phyloP scores from a whole-genome alignment of 192 early-diverging fungal genomes.

The Entomortierella lignicola region DNA sequence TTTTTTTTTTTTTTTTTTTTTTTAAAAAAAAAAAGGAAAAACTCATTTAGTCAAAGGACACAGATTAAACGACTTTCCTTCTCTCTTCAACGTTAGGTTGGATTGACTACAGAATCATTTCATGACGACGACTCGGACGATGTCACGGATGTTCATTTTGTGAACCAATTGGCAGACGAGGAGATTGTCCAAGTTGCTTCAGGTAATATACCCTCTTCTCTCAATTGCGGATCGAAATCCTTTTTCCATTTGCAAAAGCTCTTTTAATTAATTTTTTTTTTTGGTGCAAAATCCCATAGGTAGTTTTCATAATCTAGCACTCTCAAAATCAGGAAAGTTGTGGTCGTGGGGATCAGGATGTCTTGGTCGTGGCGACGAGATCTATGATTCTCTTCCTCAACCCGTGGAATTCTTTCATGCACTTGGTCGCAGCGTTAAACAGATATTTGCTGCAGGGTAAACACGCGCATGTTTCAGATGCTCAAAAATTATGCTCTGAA shows the following conservation, averaged over 20 bases:
- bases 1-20: background rate
- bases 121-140: constrained; percentile 54
- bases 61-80: background rate
- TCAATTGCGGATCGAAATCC: constrained; percentile 8
- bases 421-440: constrained; percentile 34
- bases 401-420: constrained; percentile 52
- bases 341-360: constrained; percentile 55
- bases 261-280: no score
- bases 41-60: background rate
- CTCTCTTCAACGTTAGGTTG: constrained; percentile 14
- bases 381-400: constrained; percentile 49
- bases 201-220: constrained; percentile 1
- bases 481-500: no score
- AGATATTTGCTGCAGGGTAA: constrained; percentile 52
- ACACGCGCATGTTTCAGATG: no score
- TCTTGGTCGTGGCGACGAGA: constrained; percentile 45
- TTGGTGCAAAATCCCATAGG: constrained; percentile 21
- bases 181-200: constrained; percentile 50
- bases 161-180: constrained; percentile 45
- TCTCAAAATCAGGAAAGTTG: constrained; percentile 39
- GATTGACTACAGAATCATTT: constrained; percentile 50
- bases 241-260: no score
- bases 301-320: constrained; percentile 48
- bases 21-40: no score
- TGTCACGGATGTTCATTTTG: constrained; percentile 45